Conservation (phyloP, 2,329 filamentous ascomycete species). For the Paraconiothyrium sp. region DNA sequence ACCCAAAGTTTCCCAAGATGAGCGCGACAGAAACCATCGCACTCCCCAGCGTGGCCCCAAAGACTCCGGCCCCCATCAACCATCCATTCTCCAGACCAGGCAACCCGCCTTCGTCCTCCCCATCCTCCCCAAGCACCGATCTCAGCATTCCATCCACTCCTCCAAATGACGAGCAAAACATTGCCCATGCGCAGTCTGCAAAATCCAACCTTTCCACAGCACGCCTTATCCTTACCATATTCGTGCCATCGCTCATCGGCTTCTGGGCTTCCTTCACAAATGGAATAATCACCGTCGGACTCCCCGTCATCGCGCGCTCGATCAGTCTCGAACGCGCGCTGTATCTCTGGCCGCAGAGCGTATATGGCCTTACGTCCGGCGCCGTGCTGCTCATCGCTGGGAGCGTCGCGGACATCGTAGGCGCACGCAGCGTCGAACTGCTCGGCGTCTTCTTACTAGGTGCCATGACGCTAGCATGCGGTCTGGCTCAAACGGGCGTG, state of each 20-base stretch:
- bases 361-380: conserved; percentile 55
- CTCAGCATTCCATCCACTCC: conserved; percentile 6
- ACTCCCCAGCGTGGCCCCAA: background rate
- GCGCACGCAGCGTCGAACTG: conserved; percentile 56
- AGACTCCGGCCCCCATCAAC: background rate
- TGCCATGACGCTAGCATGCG: conserved; percentile 56
- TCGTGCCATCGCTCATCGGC: conserved; percentile 37
- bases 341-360: conserved; percentile 46
- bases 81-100: background rate
- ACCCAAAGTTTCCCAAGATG: background rate
- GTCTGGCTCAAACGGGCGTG: conserved; percentile 56
- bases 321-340: conserved; percentile 40
- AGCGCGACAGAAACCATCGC: conserved; percentile 8
- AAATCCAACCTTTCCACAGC: conserved; percentile 23
- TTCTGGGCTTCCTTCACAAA: conserved; percentile 46
- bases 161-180: conserved; percentile 7
- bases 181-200: conserved; percentile 16
- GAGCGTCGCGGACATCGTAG: conserved; percentile 62
- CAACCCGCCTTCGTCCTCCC: background rate
- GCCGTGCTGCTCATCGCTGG: conserved; percentile 61
- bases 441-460: conserved; percentile 55
- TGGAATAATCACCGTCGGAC: conserved; percentile 54
- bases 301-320: conserved; percentile 53
- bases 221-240: conserved; percentile 30
- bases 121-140: conserved; percentile 1